Evolutionary conservation across 2,329 filamentous ascomycete genomes (phyloP).

Genomic region (Hymenoscyphus scutula): DNA sequence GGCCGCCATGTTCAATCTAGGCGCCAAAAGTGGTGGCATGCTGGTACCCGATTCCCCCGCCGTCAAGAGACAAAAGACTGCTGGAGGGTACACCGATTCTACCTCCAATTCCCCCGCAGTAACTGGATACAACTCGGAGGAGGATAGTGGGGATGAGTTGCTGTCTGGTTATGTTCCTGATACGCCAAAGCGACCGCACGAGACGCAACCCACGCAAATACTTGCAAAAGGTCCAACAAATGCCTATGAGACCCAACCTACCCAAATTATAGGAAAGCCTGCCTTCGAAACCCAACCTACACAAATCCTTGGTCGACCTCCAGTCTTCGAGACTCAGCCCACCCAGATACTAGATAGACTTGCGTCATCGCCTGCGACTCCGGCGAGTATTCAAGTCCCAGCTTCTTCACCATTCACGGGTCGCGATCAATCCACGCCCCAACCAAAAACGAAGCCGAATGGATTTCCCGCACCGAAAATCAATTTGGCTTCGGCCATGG

Average conservation of each 20-base stretch:
- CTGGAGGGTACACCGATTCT: conserved; percentile 34
- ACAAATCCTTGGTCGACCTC: conserved; percentile 5
- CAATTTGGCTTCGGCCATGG: conserved; percentile 61
- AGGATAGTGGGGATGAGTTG: conserved; percentile 46
- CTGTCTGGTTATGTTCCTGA: conserved; percentile 44
- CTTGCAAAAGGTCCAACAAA: conserved; percentile 22
- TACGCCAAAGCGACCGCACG: conserved; percentile 34
- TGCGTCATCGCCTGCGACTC: conserved; percentile 7
- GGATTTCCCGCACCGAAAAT: conserved; percentile 23
- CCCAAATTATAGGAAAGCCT: conserved; percentile 24
- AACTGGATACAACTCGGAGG: conserved; percentile 38
- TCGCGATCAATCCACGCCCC: conserved; percentile 21
- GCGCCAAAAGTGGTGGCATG: conserved; percentile 4
- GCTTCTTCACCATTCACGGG: conserved; percentile 71
- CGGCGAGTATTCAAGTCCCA: conserved; percentile 69
- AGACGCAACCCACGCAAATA: conserved; percentile 44
- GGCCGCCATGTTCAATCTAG: conserved; percentile 25
- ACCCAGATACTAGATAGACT: conserved; percentile 8
- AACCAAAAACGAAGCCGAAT: conserved; percentile 16
- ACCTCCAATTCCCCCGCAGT: conserved; percentile 28
- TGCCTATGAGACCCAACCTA: conserved; percentile 20
- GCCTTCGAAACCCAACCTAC: conserved; percentile 20
- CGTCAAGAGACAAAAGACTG: conserved; percentile 36
- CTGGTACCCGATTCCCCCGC: conserved; percentile 29
- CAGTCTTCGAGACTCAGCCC: conserved; percentile 8